Evolutionary conservation across 2,329 filamentous ascomycete genomes (phyloP).

Genomic region (Trichoderma breve): DNA sequence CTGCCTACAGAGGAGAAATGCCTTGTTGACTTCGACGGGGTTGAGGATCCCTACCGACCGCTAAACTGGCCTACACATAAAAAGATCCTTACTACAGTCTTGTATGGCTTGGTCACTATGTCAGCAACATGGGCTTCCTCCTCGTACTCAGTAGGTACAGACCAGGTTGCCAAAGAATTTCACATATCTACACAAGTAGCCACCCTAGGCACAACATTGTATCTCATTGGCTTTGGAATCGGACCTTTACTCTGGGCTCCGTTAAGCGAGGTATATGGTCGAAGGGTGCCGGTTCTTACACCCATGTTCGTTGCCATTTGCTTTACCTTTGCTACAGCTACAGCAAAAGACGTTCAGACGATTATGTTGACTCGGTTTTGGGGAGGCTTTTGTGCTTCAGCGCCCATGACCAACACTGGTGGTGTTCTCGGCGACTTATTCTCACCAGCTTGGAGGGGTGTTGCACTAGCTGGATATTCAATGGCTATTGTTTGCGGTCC

Average conservation of each 20-base stretch:
- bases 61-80: slow-evolving; percentile 70
- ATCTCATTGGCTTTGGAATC: slow-evolving; percentile 51
- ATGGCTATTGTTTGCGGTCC: slow-evolving; percentile 64
- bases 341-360: slow-evolving; percentile 64
- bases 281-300: slow-evolving; percentile 52
- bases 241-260: slow-evolving; percentile 66
- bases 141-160: slow-evolving; percentile 57
- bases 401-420: slow-evolving; percentile 67
- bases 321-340: slow-evolving; percentile 64
- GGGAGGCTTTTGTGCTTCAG: slow-evolving; percentile 60
- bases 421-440: slow-evolving; percentile 67
- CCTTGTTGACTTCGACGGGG: slow-evolving; percentile 68
- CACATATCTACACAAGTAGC: slow-evolving; percentile 43
- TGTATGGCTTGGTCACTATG: slow-evolving; percentile 43
- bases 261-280: slow-evolving; percentile 61
- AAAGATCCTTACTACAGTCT: slow-evolving; percentile 63
- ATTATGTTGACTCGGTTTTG: slow-evolving; percentile 66
- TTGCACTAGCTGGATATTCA: slow-evolving; percentile 66
- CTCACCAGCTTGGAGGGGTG: slow-evolving; percentile 57
- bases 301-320: slow-evolving; percentile 62
- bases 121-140: slow-evolving; percentile 51
- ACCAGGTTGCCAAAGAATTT: slow-evolving; percentile 49
- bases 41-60: slow-evolving; percentile 67
- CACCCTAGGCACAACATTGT: slow-evolving; percentile 47
- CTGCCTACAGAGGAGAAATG: slow-evolving; percentile 47